A percentile compares a stretch with the other conserved stretches of the same genome.
phyloP scores from a whole-genome alignment of 495 filamentous ascomycete species.

The Oleoguttula mirabilis region DNA sequence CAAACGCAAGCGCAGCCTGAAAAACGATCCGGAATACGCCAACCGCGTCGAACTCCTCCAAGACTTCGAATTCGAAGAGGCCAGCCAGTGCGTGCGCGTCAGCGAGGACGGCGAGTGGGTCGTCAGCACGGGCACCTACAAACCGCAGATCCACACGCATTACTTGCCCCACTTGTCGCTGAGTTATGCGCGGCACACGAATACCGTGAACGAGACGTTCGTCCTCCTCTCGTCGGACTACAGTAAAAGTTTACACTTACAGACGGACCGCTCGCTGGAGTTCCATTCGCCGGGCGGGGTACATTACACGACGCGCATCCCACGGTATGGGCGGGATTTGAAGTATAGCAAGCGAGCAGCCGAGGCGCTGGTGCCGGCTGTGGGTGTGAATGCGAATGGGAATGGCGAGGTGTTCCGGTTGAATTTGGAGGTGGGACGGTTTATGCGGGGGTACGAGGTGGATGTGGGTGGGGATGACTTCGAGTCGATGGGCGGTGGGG shows the following conservation, averaged over 20 bases:
- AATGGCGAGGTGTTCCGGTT: constrained; percentile 84
- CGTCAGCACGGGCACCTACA: constrained; percentile 88
- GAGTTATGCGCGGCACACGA: constrained; percentile 85
- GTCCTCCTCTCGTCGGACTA: constrained; percentile 86
- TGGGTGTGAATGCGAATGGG: constrained; percentile 74
- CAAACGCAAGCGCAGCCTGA: constrained; percentile 83
- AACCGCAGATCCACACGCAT: constrained; percentile 94
- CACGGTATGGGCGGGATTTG: constrained; percentile 84
- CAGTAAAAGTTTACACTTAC: constrained; percentile 86
- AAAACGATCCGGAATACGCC: constrained; percentile 83
- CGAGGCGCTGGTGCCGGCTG: constrained; percentile 75
- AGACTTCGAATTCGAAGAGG: constrained; percentile 97
- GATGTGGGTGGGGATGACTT: constrained; percentile 78
- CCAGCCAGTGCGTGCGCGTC: constrained; percentile 79
- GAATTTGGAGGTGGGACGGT: constrained; percentile 81
- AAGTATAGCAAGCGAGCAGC: constrained; percentile 74
- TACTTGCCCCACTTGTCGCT: constrained; percentile 85
- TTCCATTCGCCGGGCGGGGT: constrained; percentile 87
- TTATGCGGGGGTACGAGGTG: constrained; percentile 68
- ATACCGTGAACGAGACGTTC: constrained; percentile 88
- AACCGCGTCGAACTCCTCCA: constrained; percentile 92
- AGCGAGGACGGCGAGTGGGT: constrained; percentile 98
- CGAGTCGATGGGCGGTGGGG: constrained; percentile 46
- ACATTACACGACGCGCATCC: constrained; percentile 76
- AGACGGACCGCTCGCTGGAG: constrained; percentile 80